Percentiles rank a stretch among this genome's conserved stretches.
phyloP scores from a whole-genome alignment of 306 rosid species.

The Carpinus fangiana region DNA sequence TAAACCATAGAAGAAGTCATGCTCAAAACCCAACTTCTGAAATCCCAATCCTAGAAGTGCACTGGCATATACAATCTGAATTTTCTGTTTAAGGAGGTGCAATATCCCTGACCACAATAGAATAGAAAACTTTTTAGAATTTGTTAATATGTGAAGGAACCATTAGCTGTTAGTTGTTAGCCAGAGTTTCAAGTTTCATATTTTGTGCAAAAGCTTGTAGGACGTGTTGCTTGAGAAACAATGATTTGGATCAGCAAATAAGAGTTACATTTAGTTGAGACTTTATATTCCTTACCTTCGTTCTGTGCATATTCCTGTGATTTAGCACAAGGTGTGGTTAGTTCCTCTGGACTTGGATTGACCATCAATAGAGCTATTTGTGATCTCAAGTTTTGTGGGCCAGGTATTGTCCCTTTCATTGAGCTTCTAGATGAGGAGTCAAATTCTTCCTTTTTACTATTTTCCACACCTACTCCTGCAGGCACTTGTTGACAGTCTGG shows the following conservation, averaged over 20 bases:
- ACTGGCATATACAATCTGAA: slow-evolving; percentile 26
- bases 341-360: slow-evolving; percentile 7
- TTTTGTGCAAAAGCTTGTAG: background rate
- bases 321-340: slow-evolving; percentile 1
- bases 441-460: slow-evolving; percentile 18
- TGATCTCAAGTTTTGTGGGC: slow-evolving; percentile 19
- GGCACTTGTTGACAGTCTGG: slow-evolving; percentile 15
- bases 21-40: slow-evolving; percentile 35
- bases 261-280: background rate
- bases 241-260: slow-evolving; percentile 11
- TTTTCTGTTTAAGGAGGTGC: slow-evolving; percentile 27
- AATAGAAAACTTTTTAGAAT: background rate
- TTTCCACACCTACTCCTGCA: background rate
- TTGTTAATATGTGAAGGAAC: slow-evolving; percentile 8
- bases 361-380: slow-evolving; percentile 24
- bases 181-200: slow-evolving; percentile 4
- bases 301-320: slow-evolving; percentile 22
- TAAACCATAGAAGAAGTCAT: slow-evolving; percentile 36
- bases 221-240: background rate
- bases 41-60: slow-evolving; percentile 36
- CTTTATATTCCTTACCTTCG: slow-evolving; percentile 26
- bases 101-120: slow-evolving; percentile 33
- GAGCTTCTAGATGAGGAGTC: slow-evolving; percentile 13
- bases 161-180: background rate
- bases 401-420: slow-evolving; percentile 11